Percentiles rank a stretch among this genome's conserved stretches.
These are phyloP conservation scores for Aspergillus chevalieri DNA, from an alignment of 2,329 filamentous ascomycete species.

Conservation along the genomic window DNA sequence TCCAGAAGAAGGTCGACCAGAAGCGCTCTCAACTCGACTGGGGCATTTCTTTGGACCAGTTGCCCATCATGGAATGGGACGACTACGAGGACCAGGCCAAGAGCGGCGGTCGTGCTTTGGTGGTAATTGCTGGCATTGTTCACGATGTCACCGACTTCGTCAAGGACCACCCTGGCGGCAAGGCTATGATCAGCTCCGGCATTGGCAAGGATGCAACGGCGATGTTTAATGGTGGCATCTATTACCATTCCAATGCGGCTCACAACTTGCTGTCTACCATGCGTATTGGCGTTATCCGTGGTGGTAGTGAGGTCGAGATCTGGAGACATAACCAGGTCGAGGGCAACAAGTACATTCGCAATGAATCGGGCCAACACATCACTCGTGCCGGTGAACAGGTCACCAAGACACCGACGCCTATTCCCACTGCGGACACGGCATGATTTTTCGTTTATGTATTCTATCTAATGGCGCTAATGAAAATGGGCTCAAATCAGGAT, in stretches of 20 bases:
- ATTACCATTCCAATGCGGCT: slow-evolving; percentile 62
- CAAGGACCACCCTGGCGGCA: background rate
- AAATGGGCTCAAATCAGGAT: too few relatives aligned
- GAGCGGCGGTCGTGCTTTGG: background rate
- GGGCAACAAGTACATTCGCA: slow-evolving; percentile 7
- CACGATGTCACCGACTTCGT: background rate
- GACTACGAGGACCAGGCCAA: background rate
- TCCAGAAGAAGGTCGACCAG: slow-evolving; percentile 72
- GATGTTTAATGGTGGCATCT: background rate
- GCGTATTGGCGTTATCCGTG: slow-evolving; percentile 73
- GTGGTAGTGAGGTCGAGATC: slow-evolving; percentile 77
- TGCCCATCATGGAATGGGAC: background rate
- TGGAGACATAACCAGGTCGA: slow-evolving; percentile 76
- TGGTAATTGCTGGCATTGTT: background rate
- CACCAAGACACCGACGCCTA: background rate
- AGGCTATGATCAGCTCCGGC: background rate
- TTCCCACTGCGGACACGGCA: background rate
- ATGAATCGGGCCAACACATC: background rate
- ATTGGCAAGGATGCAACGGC: background rate
- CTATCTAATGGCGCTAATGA: too few relatives aligned
- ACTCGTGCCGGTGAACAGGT: background rate
- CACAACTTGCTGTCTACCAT: slow-evolving; percentile 78
- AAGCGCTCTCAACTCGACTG: slow-evolving; percentile 61
- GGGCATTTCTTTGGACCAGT: background rate
- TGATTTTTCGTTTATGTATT: background rate